A percentile compares a stretch with the other conserved stretches of the same genome.
Evolutionary conservation across 345 rosid species (phyloP).

Genomic region (Populus nigra): DNA sequence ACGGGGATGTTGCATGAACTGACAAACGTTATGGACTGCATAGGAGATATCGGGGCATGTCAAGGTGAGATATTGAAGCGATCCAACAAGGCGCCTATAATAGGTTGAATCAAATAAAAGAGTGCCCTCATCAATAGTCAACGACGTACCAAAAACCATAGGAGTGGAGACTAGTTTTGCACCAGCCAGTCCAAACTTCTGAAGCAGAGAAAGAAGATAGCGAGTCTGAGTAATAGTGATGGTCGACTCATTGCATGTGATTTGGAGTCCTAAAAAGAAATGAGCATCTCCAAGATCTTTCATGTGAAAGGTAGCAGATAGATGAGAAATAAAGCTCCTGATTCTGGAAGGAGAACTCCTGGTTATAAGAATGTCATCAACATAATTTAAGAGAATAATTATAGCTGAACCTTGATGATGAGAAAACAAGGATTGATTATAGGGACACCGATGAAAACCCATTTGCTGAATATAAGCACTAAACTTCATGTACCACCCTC

Average conservation of each 20-base stretch:
- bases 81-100: not conserved
- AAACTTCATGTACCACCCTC: not conserved
- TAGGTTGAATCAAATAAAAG: not conserved
- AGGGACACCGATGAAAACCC: not conserved
- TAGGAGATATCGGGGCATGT: not conserved
- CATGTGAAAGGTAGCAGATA: not conserved
- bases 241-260: not conserved
- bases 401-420: not conserved
- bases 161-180: not conserved
- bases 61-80: not conserved
- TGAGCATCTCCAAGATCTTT: not conserved
- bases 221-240: not conserved
- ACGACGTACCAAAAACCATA: not conserved
- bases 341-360: not conserved
- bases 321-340: not conserved
- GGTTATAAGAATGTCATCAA: not conserved
- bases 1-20: not conserved
- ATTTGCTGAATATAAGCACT: not conserved
- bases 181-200: not conserved
- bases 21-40: not conserved
- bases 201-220: not conserved
- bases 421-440: not conserved
- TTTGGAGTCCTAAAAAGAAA: not conserved
- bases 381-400: not conserved
- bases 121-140: not conserved